Evolutionary conservation across 768 basidiomycete genomes (phyloP).

Genomic region (Naganishia onofrii): DNA sequence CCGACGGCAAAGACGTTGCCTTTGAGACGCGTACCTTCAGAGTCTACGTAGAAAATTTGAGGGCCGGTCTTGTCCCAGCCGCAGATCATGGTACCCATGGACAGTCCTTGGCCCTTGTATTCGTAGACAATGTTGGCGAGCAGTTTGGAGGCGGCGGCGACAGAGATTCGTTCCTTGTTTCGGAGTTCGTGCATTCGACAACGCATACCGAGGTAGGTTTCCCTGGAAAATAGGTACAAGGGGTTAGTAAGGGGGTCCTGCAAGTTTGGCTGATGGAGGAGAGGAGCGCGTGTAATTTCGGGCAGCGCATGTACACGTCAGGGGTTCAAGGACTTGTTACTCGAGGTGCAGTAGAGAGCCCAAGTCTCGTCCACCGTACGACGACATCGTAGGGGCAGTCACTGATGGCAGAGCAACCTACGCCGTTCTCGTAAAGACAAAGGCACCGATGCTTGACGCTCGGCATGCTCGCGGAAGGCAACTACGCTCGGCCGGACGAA

Average conservation of each 20-base stretch:
- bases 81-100: slow-evolving; percentile 99
- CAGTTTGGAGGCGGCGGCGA: slow-evolving; percentile 98
- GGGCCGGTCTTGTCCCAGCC: slow-evolving; percentile 99
- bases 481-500: not conserved
- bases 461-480: too few relatives aligned
- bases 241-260: not conserved
- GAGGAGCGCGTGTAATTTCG: too few relatives aligned
- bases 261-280: too few relatives aligned
- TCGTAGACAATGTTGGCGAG: slow-evolving; percentile 93
- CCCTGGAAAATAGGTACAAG: slow-evolving; percentile 61
- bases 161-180: slow-evolving; percentile 92
- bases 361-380: too few relatives aligned
- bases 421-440: too few relatives aligned
- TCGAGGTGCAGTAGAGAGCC: too few relatives aligned
- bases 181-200: slow-evolving; percentile 94
- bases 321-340: too few relatives aligned
- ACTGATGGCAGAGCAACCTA: too few relatives aligned
- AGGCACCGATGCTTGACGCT: too few relatives aligned
- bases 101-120: slow-evolving; percentile 98
- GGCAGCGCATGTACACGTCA: too few relatives aligned
- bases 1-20: slow-evolving; percentile 99
- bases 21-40: slow-evolving; percentile 89
- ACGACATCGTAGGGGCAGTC: too few relatives aligned
- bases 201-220: slow-evolving; percentile 97
- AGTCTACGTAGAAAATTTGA: slow-evolving; percentile 94